Conservation (phyloP, 805 yeast species). For the Lipomyces spencermartinsiae region DNA sequence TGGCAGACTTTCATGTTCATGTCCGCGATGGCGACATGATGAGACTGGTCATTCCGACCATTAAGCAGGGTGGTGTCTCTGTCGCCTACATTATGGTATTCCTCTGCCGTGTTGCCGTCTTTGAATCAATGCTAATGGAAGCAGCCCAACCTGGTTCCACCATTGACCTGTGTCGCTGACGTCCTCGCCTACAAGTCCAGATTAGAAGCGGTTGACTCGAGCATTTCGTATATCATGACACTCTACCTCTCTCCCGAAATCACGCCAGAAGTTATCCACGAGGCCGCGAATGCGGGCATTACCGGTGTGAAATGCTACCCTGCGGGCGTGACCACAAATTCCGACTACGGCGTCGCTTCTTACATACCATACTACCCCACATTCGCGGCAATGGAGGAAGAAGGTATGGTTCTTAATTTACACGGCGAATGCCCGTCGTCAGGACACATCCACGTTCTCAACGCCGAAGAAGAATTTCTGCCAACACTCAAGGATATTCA, state of each 20-base stretch:
- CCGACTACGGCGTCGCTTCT: conserved; percentile 88
- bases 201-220: conserved; percentile 71
- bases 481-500: conserved; percentile 87
- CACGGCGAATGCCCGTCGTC: conserved; percentile 94
- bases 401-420: conserved; percentile 77
- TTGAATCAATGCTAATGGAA: background rate
- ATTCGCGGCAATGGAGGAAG: conserved; percentile 84
- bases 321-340: conserved; percentile 99
- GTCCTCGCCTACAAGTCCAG: conserved; percentile 72
- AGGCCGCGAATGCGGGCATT: conserved; percentile 72
- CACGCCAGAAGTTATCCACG: conserved; percentile 82
- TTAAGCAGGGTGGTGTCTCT: conserved; percentile 87
- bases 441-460: conserved; percentile 82
- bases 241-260: conserved; percentile 78
- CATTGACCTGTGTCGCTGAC: conserved; percentile 75
- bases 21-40: conserved; percentile 94
- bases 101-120: background rate
- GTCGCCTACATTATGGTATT: conserved; percentile 83
- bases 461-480: conserved; percentile 90
- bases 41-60: conserved; percentile 88
- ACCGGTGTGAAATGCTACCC: conserved; percentile 96
- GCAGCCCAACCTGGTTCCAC: conserved; percentile 88
- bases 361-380: conserved; percentile 88
- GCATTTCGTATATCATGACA: conserved; percentile 90
- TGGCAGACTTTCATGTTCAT: conserved; percentile 94